A percentile compares a stretch with the other conserved stretches of the same genome.
phyloP scores from a whole-genome alignment of 176 grass and related monocot genomes.

The Chloris gayana region DNA sequence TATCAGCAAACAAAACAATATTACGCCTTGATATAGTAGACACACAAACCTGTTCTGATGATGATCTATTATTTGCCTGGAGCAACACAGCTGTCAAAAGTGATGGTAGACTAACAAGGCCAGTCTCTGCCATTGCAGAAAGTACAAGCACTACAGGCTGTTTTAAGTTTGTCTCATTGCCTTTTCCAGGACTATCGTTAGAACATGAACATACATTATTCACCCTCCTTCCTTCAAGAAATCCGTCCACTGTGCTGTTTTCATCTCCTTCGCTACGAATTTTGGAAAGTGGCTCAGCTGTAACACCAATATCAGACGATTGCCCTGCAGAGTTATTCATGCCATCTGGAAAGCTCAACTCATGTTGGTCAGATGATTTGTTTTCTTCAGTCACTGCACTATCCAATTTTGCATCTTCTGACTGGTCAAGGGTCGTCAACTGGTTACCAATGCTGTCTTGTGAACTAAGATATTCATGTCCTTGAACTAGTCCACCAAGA shows the following conservation, averaged over 20 bases:
- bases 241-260: constrained; percentile 44
- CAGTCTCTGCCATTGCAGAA: constrained; percentile 94
- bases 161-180: constrained; percentile 67
- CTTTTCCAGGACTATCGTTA: constrained; percentile 43
- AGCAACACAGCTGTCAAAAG: constrained; percentile 96
- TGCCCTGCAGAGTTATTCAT: constrained; percentile 36
- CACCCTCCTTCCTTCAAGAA: constrained; percentile 53
- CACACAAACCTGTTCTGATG: constrained; percentile 82
- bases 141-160: constrained; percentile 77
- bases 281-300: constrained; percentile 36
- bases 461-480: constrained; percentile 68
- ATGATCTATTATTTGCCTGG: constrained; percentile 92
- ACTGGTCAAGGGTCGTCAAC: constrained; percentile 40
- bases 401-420: constrained; percentile 46
- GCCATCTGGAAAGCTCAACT: constrained; percentile 14
- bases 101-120: constrained; percentile 90
- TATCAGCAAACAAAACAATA: constrained; percentile 19
- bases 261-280: constrained; percentile 51
- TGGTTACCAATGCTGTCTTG: constrained; percentile 46
- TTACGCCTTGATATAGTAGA: constrained; percentile 27
- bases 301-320: constrained; percentile 18
- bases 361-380: constrained; percentile 33
- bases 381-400: constrained; percentile 48
- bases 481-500: constrained; percentile 49
- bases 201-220: constrained; percentile 35